phyloP scores from a whole-genome alignment of 352 stramenopile genomes.

The Stramenopiles sp. region DNA sequence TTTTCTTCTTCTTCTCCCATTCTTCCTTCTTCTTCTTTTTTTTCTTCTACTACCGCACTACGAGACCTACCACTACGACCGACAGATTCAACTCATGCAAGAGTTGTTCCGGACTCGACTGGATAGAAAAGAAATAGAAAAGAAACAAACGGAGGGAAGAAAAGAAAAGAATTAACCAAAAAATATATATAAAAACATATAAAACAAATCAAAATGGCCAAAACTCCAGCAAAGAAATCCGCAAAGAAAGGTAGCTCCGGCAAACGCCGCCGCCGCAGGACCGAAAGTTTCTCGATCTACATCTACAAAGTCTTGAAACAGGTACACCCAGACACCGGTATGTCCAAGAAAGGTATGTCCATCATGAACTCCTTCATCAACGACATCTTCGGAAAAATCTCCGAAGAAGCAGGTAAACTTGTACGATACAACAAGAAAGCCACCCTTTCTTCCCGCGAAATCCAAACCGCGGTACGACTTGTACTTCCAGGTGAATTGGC shows the following conservation, averaged over 20 bases:
- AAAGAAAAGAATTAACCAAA: not conserved
- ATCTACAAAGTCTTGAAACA: slow-evolving; percentile 79
- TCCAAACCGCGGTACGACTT: slow-evolving; percentile 84
- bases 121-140: not conserved
- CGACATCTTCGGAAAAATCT: slow-evolving; percentile 94
- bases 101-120: not conserved
- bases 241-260: slow-evolving; percentile 43
- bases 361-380: slow-evolving; percentile 99
- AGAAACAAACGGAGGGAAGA: not conserved
- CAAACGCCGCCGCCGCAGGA: slow-evolving; percentile 48
- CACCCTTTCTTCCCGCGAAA: slow-evolving; percentile 82
- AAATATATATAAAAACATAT: not conserved
- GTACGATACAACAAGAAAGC: slow-evolving; percentile 96
- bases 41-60: too few species aligned
- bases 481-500: slow-evolving; percentile 86
- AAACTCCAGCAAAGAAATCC: slow-evolving; percentile 81
- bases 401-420: slow-evolving; percentile 78
- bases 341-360: slow-evolving; percentile 88
- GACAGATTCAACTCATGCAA: too few species aligned
- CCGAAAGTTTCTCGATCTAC: slow-evolving; percentile 65
- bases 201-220: slow-evolving; percentile 50
- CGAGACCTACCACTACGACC: too few species aligned
- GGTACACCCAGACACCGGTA: slow-evolving; percentile 86
- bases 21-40: too few species aligned
- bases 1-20: too few species aligned